Base-by-base conservation (phyloP, 768 basidiomycete species). In the Pulveroboletus sp. region DNA sequence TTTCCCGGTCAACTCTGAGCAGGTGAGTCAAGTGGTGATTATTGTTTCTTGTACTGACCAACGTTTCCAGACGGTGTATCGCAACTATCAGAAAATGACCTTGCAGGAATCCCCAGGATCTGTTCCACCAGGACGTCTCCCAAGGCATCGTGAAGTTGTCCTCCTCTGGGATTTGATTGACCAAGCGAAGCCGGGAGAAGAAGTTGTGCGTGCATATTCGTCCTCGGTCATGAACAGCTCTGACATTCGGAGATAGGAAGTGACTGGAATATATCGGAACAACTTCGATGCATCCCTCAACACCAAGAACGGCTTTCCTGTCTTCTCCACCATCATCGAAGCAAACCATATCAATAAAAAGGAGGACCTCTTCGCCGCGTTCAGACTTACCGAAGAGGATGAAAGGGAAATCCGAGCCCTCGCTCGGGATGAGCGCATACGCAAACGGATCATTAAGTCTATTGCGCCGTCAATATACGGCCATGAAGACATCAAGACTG, bases 261-360 rank as follows among this genome's bases (percentile, higher is more conserved):
- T 98, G 17, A 98, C 96, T 12, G 96, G 95, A 43, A 83, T 98
- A 57, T 99, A 99, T 68, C 84, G 94, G 58, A 99, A 99, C 73
- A 98, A 98, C 69, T 99, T 98, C 54, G 96, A 98, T 64, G 93
- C 95, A 18, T 91, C 94, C 3, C 81, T 99, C 59, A 99, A 99
- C 68, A 85, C 92, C 26, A 98, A 98, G 73, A 98, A 99, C 59
- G 96, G 96, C 7, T 99, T 99, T 74, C 96, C 96, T 2, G 96
- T 99, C 30, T 99, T 99, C 74, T 96, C 93, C 8, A 99, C 96
- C 18, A 80, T 99, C 56, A 87, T 99, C 50, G 96, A 98, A 67
- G 96, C 94, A 15, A 99, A 99, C 68, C 94, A 98, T 65, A 76
- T 99, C 65, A 97, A 96, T 75, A 97, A 98, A 76, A 98, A 98